Evolutionary conservation across 768 basidiomycete genomes (phyloP), one percentile per base, ranked within the genome.

Genomic region (Tremella yokohamensis): DNA sequence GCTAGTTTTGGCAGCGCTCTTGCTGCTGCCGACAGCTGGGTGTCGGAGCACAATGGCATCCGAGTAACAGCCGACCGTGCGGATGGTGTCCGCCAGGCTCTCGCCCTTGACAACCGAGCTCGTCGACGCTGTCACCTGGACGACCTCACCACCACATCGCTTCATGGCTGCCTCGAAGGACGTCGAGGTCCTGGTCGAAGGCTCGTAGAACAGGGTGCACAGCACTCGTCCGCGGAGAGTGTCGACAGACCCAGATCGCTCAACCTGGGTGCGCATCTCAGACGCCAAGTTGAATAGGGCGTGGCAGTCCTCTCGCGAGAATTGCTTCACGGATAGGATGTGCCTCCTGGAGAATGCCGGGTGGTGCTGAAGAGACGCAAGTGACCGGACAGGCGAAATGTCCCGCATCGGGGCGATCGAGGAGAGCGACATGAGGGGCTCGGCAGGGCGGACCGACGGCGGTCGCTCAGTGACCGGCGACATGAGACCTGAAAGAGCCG

Each of bases 101-200:
- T 99, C 96, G 38, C 96, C 96, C 79, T 98, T 99, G 64, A 82
- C 80, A 44, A 96, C 90, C 0, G 91, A 96, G 2, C 92, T 93
- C 1, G 82, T 81, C 53, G 90, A 89, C 1, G 84, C 83, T 40
- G 83, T 83, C 56, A 97, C 83, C 56, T 87, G 83, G n/a, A 96
- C 86, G 39, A 97, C 94, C 69, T 93, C 85, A 18, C 96, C 96
- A 24, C 96, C 96, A 69, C 91, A 91, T 50, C 96, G 85, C 77
- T 96, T 94, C 96, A 98, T 99, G 11, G 96, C 96, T 1, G 94
- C 87, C 73, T 99, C 94, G 69, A 99, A 99, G 8, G 94, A 97
- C 3, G 88, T 83, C 61, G 89, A 91, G 2, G 96, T 99, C 34
- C 96, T 83, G 2, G 96, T 99, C 2, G 92, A 96, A 1, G 94